These are phyloP conservation scores for Amniculicola lignicola DNA, from an alignment of 495 filamentous ascomycete species.

Conservation along the genomic window DNA sequence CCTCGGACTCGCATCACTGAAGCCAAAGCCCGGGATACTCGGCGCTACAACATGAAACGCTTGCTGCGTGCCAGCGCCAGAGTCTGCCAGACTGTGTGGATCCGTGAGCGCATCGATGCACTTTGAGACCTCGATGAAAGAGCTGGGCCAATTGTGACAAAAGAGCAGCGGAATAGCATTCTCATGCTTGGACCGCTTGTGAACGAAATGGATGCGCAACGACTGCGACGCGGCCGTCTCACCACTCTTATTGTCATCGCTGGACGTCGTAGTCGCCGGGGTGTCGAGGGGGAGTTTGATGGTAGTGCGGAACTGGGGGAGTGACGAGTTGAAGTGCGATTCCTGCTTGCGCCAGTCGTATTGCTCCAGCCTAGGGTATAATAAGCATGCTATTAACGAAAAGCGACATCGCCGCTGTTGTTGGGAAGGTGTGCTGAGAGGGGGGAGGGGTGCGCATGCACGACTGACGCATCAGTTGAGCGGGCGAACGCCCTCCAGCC, in stretches of 20 bases:
- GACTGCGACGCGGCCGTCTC: neutral
- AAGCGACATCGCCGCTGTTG: too few species aligned
- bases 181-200: conserved; percentile 34
- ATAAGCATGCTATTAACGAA: neutral
- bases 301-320: conserved; percentile 60
- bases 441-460: too few species aligned
- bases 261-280: neutral
- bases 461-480: too few species aligned
- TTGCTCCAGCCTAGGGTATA: conserved; percentile 51
- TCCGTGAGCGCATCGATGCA: conserved; percentile 40
- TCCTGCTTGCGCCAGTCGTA: conserved; percentile 63
- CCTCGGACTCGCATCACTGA: conserved; percentile 39
- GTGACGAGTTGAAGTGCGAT: conserved; percentile 49
- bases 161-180: conserved; percentile 43
- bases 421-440: too few species aligned
- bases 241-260: too few species aligned
- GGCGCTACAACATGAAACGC: conserved; percentile 44
- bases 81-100: conserved; percentile 27
- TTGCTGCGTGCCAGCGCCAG: conserved; percentile 28
- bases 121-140: conserved; percentile 38
- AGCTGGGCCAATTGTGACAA: conserved; percentile 41
- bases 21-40: conserved; percentile 44
- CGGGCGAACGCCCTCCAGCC: too few species aligned
- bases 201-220: conserved; percentile 43
- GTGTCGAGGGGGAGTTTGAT: conserved; percentile 36